Conservation (phyloP, 164 flowering plant species). For the Sextonia rubra region DNA sequence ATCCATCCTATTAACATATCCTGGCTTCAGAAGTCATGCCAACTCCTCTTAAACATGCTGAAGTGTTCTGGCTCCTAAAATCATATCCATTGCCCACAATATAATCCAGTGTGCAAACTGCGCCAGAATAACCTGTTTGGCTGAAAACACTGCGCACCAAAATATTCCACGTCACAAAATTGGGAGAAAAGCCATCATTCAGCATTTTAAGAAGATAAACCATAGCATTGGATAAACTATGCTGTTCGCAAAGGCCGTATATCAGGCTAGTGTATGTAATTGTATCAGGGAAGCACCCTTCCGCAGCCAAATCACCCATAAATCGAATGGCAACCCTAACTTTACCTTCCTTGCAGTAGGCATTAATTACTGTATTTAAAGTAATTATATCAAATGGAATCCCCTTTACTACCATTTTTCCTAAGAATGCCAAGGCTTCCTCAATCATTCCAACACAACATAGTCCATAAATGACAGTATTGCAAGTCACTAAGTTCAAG, state of each 20-base stretch:
- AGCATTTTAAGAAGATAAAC: conserved; percentile 53
- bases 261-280: conserved; percentile 57
- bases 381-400: conserved; percentile 55
- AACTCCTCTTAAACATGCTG: neutral
- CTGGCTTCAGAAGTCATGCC: neutral
- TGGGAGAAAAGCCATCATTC: conserved; percentile 49
- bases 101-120: conserved; percentile 24
- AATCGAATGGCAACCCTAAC: conserved; percentile 39
- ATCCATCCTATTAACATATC: neutral
- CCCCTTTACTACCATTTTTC: conserved; percentile 64
- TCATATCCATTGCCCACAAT: conserved; percentile 18
- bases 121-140: conserved; percentile 21
- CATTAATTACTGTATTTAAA: conserved; percentile 51
- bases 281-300: conserved; percentile 42
- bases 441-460: conserved; percentile 37
- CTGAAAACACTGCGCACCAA: conserved; percentile 44
- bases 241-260: conserved; percentile 50
- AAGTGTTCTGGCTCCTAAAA: neutral
- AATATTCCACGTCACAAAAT: conserved; percentile 58
- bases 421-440: conserved; percentile 43
- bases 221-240: conserved; percentile 46
- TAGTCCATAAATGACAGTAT: conserved; percentile 54
- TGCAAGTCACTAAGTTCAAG: conserved; percentile 52
- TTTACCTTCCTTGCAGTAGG: conserved; percentile 55
- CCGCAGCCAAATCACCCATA: conserved; percentile 28